Base-by-base conservation (phyloP, 805 yeast species). In the Zygosaccharomyces rouxii region DNA sequence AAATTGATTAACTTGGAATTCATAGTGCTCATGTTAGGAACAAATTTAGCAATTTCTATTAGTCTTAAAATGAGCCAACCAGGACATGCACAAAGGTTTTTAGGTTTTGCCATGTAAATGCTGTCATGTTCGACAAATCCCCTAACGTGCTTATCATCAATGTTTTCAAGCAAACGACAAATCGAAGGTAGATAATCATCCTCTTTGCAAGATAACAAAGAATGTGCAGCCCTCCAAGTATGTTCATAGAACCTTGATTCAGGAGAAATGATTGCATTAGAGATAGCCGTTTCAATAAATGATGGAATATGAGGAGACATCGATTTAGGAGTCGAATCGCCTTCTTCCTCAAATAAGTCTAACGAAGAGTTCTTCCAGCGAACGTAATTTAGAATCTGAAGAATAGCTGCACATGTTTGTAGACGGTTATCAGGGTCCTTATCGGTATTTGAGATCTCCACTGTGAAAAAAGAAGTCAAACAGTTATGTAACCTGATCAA, bases 51-150 rank as follows among this genome's bases (percentile, higher is more conserved):
- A 51, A 83, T 79, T 59, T 87, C 96, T 47, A 89, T 63, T 53
- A 92, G 69, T 52, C 95, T 80, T 57, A 86, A 92, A 21, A 85
- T 72, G 44, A 89, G 73, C 98, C 98, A 92, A 9, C 97, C 97
- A 50, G 89, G 79, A 60, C 97, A 90, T 2, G 96, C 94, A 5
- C 89, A 79, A 43, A 87, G 69, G 75, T 46, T 74, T 73, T 49
- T 64, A 53, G 52, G 52, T n/a, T 56, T 66, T 3, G 63, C 49
- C 44, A 65, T 53, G 48, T 62, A 63, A 29, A 64, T 63, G 31
- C 60, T 61, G 47, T 71, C 73, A 50, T 64, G 54, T 46, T 66
- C 52, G 63, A 57, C 40, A 71, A 60, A 42, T 56, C 66, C 13
- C 58, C 52, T 51, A 62, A 66, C 35, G 41, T 58, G 62, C 16